phyloP scores from a whole-genome alignment of 2,329 filamentous ascomycete genomes.

The Domatiomyces catenatus region DNA sequence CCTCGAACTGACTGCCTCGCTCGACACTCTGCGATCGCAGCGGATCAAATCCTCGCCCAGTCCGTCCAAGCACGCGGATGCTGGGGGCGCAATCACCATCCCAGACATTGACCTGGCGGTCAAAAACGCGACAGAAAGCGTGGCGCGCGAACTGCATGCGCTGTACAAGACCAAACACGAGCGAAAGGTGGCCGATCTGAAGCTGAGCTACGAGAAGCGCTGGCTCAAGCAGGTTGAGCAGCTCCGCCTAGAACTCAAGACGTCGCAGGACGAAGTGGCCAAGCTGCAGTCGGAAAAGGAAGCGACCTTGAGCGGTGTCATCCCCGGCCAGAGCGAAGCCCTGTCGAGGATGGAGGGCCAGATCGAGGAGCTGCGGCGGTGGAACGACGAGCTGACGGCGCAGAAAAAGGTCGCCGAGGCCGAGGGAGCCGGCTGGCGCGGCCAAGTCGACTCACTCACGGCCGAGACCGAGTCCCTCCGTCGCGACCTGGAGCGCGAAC shows the following conservation, averaged over 20 bases:
- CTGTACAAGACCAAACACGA: slow-evolving; percentile 97
- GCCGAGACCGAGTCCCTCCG: slow-evolving; percentile 51
- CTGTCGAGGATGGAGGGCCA: slow-evolving; percentile 31
- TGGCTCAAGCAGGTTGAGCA: slow-evolving; percentile 80
- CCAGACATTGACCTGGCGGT: slow-evolving; percentile 48
- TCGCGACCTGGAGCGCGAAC: slow-evolving; percentile 40
- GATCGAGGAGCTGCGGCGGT: slow-evolving; percentile 22
- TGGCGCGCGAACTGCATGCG: slow-evolving; percentile 81
- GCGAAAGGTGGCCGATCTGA: slow-evolving; percentile 82
- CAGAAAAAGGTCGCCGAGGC: slow-evolving; percentile 56
- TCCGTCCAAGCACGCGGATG: slow-evolving; percentile 21
- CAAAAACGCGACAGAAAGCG: slow-evolving; percentile 72
- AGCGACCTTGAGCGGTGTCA: slow-evolving; percentile 45
- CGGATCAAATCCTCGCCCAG: slow-evolving; percentile 18
- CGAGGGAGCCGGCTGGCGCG: slow-evolving; percentile 57
- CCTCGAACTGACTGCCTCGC: slow-evolving; percentile 32
- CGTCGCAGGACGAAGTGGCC: slow-evolving; percentile 59
- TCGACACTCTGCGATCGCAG: slow-evolving; percentile 27
- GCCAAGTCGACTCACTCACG: slow-evolving; percentile 55
- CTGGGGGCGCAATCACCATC: slow-evolving; percentile 15
- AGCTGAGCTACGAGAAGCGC: slow-evolving; percentile 62
- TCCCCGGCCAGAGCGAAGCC: slow-evolving; percentile 18
- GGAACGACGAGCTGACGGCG: slow-evolving; percentile 48
- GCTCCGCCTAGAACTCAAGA: slow-evolving; percentile 55
- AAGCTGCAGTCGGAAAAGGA: slow-evolving; percentile 52